Conservation (phyloP, 495 filamentous ascomycete species). For the Penicillium flavigenum region DNA sequence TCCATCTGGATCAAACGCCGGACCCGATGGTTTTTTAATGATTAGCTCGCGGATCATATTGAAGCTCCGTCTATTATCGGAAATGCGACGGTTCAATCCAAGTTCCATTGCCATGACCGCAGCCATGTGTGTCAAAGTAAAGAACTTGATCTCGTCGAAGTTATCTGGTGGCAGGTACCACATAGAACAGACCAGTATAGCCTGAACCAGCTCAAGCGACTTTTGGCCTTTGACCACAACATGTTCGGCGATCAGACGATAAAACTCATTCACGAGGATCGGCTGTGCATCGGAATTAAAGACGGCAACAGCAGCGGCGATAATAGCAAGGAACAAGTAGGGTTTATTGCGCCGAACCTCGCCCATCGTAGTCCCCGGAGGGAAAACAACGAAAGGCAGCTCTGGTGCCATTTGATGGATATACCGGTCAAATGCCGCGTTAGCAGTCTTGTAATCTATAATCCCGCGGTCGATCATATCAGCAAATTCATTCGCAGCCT, state of each 20-base stretch:
- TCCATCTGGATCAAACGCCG: slow-evolving; percentile 57
- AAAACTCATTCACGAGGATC: slow-evolving; percentile 65
- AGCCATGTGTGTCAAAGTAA: slow-evolving; percentile 81
- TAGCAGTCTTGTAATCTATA: slow-evolving; percentile 60
- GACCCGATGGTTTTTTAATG: slow-evolving; percentile 36
- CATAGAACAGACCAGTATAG: slow-evolving; percentile 65
- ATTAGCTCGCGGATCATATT: slow-evolving; percentile 34
- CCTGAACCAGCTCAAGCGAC: slow-evolving; percentile 81
- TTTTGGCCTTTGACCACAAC: slow-evolving; percentile 78
- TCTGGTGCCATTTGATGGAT: slow-evolving; percentile 65
- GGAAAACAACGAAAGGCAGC: slow-evolving; percentile 78
- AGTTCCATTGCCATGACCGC: slow-evolving; percentile 86
- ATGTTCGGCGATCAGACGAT: slow-evolving; percentile 69
- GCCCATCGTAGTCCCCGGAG: slow-evolving; percentile 60
- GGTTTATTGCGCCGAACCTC: slow-evolving; percentile 72
- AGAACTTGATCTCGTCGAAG: slow-evolving; percentile 87
- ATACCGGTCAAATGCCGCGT: slow-evolving; percentile 67
- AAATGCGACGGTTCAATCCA: slow-evolving; percentile 61
- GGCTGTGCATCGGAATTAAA: slow-evolving; percentile 60
- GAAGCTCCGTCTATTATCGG: slow-evolving; percentile 28
- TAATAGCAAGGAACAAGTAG: slow-evolving; percentile 75
- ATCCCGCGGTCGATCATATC: slow-evolving; percentile 74
- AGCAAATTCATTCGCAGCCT: slow-evolving; percentile 37
- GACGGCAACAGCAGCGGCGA: slow-evolving; percentile 64
- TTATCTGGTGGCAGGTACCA: slow-evolving; percentile 86